phyloP scores from a whole-genome alignment of 305 asterid genomes.

The Ilex paraguariensis region DNA sequence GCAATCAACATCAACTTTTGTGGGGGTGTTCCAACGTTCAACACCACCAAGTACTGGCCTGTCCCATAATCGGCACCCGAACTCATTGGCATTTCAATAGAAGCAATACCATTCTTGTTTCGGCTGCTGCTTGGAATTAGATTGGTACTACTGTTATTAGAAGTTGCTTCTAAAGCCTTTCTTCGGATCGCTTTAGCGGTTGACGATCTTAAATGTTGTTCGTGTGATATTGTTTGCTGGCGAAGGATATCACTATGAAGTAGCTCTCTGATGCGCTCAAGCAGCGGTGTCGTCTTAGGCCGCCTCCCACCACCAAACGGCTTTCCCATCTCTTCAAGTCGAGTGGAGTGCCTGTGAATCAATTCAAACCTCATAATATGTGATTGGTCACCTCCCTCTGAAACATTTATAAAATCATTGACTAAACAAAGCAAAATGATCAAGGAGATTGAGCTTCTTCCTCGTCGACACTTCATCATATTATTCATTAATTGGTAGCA shows the following conservation, averaged over 20 bases:
- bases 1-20: constrained; percentile 37
- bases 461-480: too few relatives aligned
- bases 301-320: background rate
- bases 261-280: constrained; percentile 21
- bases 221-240: constrained; percentile 20
- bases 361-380: too few relatives aligned
- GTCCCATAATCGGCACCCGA: constrained; percentile 51
- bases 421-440: too few relatives aligned
- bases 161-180: constrained; percentile 6
- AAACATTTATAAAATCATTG: too few relatives aligned
- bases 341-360: too few relatives aligned
- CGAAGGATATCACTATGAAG: constrained; percentile 30
- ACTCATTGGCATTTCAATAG: constrained; percentile 28
- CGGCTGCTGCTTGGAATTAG: constrained; percentile 13
- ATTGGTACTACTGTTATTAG: constrained; percentile 3
- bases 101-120: background rate
- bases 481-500: too few relatives aligned
- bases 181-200: constrained; percentile 6
- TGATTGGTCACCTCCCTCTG: too few relatives aligned
- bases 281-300: background rate
- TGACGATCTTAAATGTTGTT: background rate
- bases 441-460: too few relatives aligned
- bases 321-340: too few relatives aligned
- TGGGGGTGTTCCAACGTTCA: constrained; percentile 41
- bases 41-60: constrained; percentile 43